Base-by-base conservation (phyloP, 495 filamentous ascomycete genomes). In the Haplographium delicatum region DNA sequence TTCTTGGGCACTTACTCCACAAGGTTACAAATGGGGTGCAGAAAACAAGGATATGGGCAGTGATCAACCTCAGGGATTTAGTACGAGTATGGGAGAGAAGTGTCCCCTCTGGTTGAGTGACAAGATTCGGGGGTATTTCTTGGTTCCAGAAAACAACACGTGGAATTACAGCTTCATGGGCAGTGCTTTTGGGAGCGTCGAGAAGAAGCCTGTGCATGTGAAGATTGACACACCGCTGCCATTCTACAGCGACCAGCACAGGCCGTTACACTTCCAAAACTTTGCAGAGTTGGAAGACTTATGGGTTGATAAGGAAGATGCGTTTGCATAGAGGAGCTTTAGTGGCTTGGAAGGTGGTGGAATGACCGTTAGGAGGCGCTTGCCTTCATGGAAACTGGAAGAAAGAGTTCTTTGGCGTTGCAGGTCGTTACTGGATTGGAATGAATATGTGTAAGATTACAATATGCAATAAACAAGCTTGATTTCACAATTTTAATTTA, bases 161-260 rank as follows among this genome's bases (percentile, higher is more conserved):
- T 99, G 94, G 94, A 99, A 99, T 68, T 99, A 95, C 67, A 93
- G 86, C 65, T 97, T 97, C 73, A 91, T 96, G 83, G 93, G 93
- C 31, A 88, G 84, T 51, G 80, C 80, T 13, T 99, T 96, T 63
- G 81, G 82, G 38, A 81, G 78, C 16, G 59, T 94, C 44, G 91
- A 96, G 74, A 96, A 95, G 81, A 89, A 86, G 68, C 74, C 83
- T 24, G 78, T 93, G 42, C 82, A 88, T 63, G 91, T 96, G 51
- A 93, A 91, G 76, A 82, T 99, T 53, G 94, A 97, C 72, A 89
- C 86, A 19, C 94, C 94, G 19, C 58, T 86, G 50, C 76, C 82
- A 8, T 99, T 96, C 73, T 99, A 99, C 72, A 88, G 84, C 63
- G 89, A 91, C 62, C 80, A 88, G 61, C 94, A 99, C 66, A 83